Base-by-base conservation (phyloP, 2,329 filamentous ascomycete genomes). In the Curvularia sp. region DNA sequence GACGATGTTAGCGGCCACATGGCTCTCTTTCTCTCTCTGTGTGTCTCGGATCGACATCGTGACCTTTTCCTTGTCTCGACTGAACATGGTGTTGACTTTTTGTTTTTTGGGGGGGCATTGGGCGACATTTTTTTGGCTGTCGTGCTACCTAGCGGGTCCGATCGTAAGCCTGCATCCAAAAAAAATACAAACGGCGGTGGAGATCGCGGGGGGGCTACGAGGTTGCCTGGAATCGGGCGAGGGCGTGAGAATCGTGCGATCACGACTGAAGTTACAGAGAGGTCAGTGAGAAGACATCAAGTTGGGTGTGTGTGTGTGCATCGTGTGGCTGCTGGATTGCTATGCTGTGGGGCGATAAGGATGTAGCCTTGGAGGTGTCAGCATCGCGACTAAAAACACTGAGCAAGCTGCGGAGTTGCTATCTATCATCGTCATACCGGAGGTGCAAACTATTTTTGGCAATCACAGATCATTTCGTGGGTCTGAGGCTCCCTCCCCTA, bases 11-110 rank as follows among this genome's bases (percentile, higher is more conserved):
- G 18, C 18, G 18, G 23, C 43, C 27, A 43, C 39, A 42, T 42
- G 21, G 15, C 41, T 36, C 13, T 43, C 0, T 27, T 21, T 43
- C 25, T n/a, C 15, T 36, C 34, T 36, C 13, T 3, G 7, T n/a
- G n/a, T n/a, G n/a, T n/a, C n/a, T n/a, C n/a, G 19, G 41, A 43
- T 43, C 41, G 41, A 23, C 41, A 43, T 43, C 41, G 41, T 43
- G 23, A 43, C 23, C 10, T 18, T 27, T 27, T 2, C 21, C 41
- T 43, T 21, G 41, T 27, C 41, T 27, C 13, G 21, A 18, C 4
- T 27, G 41, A 27, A 27, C 13, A 10, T 43, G 41, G 23, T 7
- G 13, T 43, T 43, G 9, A 12, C 19, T 43, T 43, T 43, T 25
- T 25, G 1, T 41, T 43, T 18, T n/a, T n/a, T n/a, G 13, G 41